Evolutionary conservation across 352 stramenopile species (phyloP), one percentile per base, ranked within the genome.

Genomic region (Pythium sp.): DNA sequence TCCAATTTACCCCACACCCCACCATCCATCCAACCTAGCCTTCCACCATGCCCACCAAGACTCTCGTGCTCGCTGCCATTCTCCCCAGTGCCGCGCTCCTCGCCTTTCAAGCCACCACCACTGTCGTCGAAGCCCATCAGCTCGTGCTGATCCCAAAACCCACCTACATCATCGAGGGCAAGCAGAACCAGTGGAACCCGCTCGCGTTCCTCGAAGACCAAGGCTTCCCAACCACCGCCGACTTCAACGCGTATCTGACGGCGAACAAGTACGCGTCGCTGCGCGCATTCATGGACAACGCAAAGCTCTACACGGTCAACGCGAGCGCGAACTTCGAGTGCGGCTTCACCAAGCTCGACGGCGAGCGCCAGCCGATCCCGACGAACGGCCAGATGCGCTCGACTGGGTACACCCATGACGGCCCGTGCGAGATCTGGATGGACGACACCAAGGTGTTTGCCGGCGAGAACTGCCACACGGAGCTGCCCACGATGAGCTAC

Each of bases 351-450:
- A 46, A 46, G 14, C 12, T 46, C 4, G 38, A 46, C 38, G 38
- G 38, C 38, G 38, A 46, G 38, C 38, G 38, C 12, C 38, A 46
- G 38, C 14, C 38, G 12, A 46, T 46, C 38, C 38, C 38, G 38
- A 46, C 38, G 12, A 20, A 46, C 12, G 11, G 1, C 38, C 38
- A 46, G 38, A 67, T 67, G 20, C 74, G 72, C n/a, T 78, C 74
- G 3, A 81, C 74, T 32, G 80, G 77, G 3, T 87, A 87, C 76
- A 84, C 64, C 36, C 76, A 83, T 62, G 73, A 80, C 26, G 76
- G 73, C 11, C 73, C 76, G 43, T 82, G 76, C 55, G 76, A 83
- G 53, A 66, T 81, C 26, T 83, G 74, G 76, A 74, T 83, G 41
- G 74, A 81, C 57, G 62, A 67, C 24, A 30, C 58, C 30, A 60